Conservation (phyloP, 352 stramenopile species). For the Pythium rishiriense region DNA sequence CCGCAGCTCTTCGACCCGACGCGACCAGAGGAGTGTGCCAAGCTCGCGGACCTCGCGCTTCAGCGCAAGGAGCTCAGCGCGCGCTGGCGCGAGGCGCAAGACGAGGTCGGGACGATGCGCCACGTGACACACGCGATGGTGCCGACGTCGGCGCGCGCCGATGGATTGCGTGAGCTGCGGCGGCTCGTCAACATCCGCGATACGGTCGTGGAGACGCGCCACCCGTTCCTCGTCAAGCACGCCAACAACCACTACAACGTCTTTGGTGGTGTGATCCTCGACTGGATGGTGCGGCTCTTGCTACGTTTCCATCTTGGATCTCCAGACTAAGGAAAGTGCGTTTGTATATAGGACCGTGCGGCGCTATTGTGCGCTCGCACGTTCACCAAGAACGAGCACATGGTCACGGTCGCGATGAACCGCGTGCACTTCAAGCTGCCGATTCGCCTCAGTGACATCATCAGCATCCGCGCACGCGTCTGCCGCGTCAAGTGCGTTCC, state of each 20-base stretch:
- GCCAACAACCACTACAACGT: conserved; percentile 40
- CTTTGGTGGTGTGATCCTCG: conserved; percentile 44
- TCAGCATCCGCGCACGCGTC: conserved; percentile 75
- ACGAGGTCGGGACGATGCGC: conserved; percentile 29
- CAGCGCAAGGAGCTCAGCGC: conserved; percentile 38
- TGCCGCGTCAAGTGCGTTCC: conserved; percentile 50
- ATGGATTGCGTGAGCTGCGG: background rate
- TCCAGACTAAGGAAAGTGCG: too few relatives aligned
- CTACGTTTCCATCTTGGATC: too few relatives aligned
- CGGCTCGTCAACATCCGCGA: conserved; percentile 30
- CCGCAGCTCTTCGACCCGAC: conserved; percentile 28
- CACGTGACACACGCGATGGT: conserved; percentile 39
- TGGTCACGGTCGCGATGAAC: conserved; percentile 66
- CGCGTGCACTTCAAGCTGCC: conserved; percentile 70
- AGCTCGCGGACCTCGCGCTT: conserved; percentile 29
- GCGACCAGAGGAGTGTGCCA: conserved; percentile 29
- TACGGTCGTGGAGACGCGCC: conserved; percentile 40
- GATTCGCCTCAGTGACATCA: conserved; percentile 61
- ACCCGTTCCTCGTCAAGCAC: conserved; percentile 43
- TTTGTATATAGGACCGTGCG: conserved; percentile 37
- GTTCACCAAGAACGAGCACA: conserved; percentile 75
- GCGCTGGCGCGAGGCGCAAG: conserved; percentile 33
- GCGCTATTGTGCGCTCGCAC: conserved; percentile 65
- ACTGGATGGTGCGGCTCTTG: conserved; percentile 52
- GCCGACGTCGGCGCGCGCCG: background rate